Evolutionary conservation across 352 stramenopile species (phyloP).

Genomic region (Phytophthora idaei): DNA sequence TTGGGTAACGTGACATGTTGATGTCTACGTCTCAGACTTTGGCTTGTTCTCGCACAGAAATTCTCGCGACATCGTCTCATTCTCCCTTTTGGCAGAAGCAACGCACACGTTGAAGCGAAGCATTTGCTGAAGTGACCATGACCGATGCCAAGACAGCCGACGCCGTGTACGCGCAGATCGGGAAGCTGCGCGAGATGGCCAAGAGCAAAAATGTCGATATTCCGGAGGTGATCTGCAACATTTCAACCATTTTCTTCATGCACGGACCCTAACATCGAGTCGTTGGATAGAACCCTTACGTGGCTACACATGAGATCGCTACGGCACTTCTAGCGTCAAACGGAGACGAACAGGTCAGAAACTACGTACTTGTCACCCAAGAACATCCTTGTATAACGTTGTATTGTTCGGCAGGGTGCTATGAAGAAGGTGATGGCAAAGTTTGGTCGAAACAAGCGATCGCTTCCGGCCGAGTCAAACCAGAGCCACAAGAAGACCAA

Average conservation of each 20-base stretch:
- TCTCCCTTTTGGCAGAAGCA: slow-evolving; percentile 19
- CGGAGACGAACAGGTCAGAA: slow-evolving; percentile 34
- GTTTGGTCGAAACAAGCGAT: slow-evolving; percentile 34
- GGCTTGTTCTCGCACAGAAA: background rate
- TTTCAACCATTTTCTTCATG: background rate
- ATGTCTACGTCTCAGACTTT: slow-evolving; percentile 28
- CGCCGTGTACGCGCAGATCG: slow-evolving; percentile 31
- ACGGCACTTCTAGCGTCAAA: slow-evolving; percentile 34
- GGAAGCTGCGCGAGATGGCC: slow-evolving; percentile 26
- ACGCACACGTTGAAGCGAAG: background rate
- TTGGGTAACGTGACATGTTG: slow-evolving; percentile 12
- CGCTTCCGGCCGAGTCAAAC: slow-evolving; percentile 6
- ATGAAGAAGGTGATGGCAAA: slow-evolving; percentile 35
- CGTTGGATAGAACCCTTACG: slow-evolving; percentile 26
- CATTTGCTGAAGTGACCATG: slow-evolving; percentile 13
- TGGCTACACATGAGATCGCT: slow-evolving; percentile 28
- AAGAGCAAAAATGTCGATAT: slow-evolving; percentile 28
- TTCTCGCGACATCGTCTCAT: slow-evolving; percentile 19
- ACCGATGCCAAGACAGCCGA: slow-evolving; percentile 24
- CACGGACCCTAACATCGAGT: background rate
- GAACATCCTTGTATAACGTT: background rate
- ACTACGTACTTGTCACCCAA: background rate
- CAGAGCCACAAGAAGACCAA: slow-evolving; percentile 35
- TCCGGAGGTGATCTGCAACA: slow-evolving; percentile 22
- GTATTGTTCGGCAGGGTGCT: slow-evolving; percentile 25